Evolutionary conservation across 73 alveolate species (phyloP).

Genomic region (Paramecium caudatum): DNA sequence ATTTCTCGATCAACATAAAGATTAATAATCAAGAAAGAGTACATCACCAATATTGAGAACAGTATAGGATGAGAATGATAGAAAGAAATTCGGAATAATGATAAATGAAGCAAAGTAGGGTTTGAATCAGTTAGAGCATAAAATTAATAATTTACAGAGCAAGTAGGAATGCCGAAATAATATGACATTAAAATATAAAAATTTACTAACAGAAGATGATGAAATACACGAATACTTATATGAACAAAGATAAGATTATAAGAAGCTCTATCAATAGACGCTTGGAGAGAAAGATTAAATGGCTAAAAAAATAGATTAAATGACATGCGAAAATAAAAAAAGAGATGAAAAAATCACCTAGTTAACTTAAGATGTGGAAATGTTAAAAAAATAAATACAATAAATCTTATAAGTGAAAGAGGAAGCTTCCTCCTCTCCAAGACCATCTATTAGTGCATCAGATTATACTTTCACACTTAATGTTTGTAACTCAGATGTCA

Average conservation of each 20-base stretch:
- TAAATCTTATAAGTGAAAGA: neutral
- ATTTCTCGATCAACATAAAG: constrained; percentile 8
- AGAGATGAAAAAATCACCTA: constrained; percentile 37
- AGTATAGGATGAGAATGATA: constrained; percentile 27
- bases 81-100: constrained; percentile 51
- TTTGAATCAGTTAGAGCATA: constrained; percentile 33
- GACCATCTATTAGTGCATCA: constrained; percentile 64
- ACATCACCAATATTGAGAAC: constrained; percentile 41
- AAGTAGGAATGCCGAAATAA: constrained; percentile 10
- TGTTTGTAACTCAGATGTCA: constrained; percentile 59
- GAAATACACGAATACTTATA: constrained; percentile 65
- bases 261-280: neutral
- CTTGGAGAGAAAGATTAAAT: neutral
- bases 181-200: constrained; percentile 57
- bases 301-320: neutral
- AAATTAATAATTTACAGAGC: neutral
- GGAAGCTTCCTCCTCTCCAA: constrained; percentile 25
- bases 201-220: constrained; percentile 59
- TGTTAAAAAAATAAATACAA: neutral
- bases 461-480: constrained; percentile 60
- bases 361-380: constrained; percentile 25
- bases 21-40: constrained; percentile 13
- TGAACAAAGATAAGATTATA: constrained; percentile 63
- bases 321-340: neutral
- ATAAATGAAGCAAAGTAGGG: constrained; percentile 62